Evolutionary conservation across 1,284 basidiomycete genomes (phyloP).

Genomic region (Papiliotrema fonsecae): DNA sequence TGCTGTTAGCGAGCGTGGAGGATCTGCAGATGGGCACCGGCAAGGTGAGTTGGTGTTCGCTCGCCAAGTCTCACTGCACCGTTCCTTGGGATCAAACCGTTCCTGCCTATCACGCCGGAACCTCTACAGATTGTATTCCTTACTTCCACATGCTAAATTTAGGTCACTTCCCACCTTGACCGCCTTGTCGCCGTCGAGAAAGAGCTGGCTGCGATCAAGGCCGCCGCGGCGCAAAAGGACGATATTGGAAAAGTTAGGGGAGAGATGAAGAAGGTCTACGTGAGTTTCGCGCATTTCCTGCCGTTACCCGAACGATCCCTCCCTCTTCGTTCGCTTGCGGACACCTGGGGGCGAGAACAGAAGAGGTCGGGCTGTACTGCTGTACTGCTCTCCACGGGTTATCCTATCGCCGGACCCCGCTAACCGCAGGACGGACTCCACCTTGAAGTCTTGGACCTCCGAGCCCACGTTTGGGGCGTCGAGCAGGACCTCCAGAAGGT

Average conservation of each 20-base stretch:
- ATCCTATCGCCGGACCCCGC: too few species aligned
- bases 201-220: slow-evolving; percentile 71
- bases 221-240: slow-evolving; percentile 65
- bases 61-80: neutral
- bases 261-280: slow-evolving; percentile 78
- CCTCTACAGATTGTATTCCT: neutral
- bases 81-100: neutral
- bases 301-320: too few species aligned
- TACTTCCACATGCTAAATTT: neutral
- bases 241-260: slow-evolving; percentile 67
- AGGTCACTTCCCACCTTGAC: slow-evolving; percentile 79
- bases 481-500: slow-evolving; percentile 48
- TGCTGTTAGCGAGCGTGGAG: slow-evolving; percentile 77
- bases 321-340: neutral
- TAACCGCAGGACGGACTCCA: slow-evolving; percentile 45
- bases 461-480: slow-evolving; percentile 49
- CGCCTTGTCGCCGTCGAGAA: slow-evolving; percentile 84
- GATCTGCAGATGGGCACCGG: slow-evolving; percentile 77
- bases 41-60: slow-evolving; percentile 53
- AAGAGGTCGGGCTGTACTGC: neutral
- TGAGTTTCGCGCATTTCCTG: slow-evolving; percentile 36
- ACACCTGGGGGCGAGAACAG: neutral
- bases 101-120: neutral
- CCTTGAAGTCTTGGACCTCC: slow-evolving; percentile 45
- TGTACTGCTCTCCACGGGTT: neutral